Evolutionary conservation across 192 early-diverging fungal genomes (phyloP).

Genomic region (Gaertneriomyces sp.): DNA sequence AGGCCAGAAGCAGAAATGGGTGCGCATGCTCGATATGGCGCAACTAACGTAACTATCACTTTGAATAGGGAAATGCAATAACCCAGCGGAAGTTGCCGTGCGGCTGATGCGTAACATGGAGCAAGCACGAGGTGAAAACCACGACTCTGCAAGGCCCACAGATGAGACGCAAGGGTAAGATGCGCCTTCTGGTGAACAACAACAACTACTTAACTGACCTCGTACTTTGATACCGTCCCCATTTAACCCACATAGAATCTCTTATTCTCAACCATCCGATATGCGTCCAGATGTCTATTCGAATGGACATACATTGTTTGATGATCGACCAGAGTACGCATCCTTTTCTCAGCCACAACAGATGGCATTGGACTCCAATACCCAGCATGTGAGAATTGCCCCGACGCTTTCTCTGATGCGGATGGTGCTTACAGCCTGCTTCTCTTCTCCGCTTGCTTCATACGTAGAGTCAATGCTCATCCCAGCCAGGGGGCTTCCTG

Average conservation of each 20-base stretch:
- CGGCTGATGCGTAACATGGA: conserved; percentile 48
- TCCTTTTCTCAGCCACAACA: conserved; percentile 49
- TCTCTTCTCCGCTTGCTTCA: background rate
- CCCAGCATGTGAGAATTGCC: conserved; percentile 1
- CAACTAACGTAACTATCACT: background rate
- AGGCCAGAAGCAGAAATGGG: background rate
- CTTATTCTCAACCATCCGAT: conserved; percentile 50
- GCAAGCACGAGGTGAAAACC: conserved; percentile 14
- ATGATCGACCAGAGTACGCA: conserved; percentile 16
- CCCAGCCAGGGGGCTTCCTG: conserved; percentile 21
- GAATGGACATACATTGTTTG: conserved; percentile 14
- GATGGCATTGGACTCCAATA: conserved; percentile 9
- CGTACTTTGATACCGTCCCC: too few species aligned
- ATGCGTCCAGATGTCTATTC: conserved; percentile 34
- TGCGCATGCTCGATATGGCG: too few species aligned
- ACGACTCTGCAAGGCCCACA: too few species aligned
- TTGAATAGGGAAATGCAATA: conserved; percentile 39
- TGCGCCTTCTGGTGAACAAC: too few species aligned
- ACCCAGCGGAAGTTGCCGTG: conserved; percentile 53
- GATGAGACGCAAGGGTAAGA: too few species aligned
- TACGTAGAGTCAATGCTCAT: conserved; percentile 16
- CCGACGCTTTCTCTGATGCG: too few species aligned
- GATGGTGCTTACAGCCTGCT: background rate
- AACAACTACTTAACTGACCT: too few species aligned
- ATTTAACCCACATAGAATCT: conserved; percentile 16